Evolutionary conservation across 805 yeast species (phyloP), one percentile per base, ranked within the genome.

Genomic region (Candida vartiovaarae): DNA sequence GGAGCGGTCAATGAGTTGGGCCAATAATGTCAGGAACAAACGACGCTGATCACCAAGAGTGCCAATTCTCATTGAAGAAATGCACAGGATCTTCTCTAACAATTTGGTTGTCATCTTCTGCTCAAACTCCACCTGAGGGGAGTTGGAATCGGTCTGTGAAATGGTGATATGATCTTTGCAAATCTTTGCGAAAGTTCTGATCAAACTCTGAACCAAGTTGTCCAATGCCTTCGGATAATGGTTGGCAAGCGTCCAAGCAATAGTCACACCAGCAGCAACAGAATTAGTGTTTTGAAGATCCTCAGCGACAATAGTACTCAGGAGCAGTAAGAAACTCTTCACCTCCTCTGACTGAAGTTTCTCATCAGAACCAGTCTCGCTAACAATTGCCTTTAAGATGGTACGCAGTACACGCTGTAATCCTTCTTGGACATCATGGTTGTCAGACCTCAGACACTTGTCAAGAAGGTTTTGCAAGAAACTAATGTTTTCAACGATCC

Each of bases 41-140:
- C 99, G 75, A 47, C 99, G 76, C 56, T 91, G 96, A 54, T 93
- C 99, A 2, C 96, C 97, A 26, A 95, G 68, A n/a, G 77, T 74
- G 0, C 95, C 78, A 5, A 93, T 86, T 51, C 97, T 76, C 70
- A 77, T 74, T 0, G 95, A 79, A 1, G 91, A 79, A 41, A 91
- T 72, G 50, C 82, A 81, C 42, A 93, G 67, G 26, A 88, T 78
- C 60, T 84, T 84, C 46, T 84, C 88, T 37, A 93, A 66, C 32
- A 89, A 64, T 46, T 75, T 78, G 0, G 93, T 82, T 0, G 95
- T 84, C 72, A 84, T 82, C 55, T 76, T 81, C 7, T 91, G 85
- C 56, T 88, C 96, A 51, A 74, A 75, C 42, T 84, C 95, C 24
- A 67, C 59, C 34, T 57, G 61, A 9, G 68, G 48, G 5, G 59